Evolutionary conservation across 306 rosid species (phyloP), one percentile per base, ranked within the genome.

Genomic region (Malus fusca): DNA sequence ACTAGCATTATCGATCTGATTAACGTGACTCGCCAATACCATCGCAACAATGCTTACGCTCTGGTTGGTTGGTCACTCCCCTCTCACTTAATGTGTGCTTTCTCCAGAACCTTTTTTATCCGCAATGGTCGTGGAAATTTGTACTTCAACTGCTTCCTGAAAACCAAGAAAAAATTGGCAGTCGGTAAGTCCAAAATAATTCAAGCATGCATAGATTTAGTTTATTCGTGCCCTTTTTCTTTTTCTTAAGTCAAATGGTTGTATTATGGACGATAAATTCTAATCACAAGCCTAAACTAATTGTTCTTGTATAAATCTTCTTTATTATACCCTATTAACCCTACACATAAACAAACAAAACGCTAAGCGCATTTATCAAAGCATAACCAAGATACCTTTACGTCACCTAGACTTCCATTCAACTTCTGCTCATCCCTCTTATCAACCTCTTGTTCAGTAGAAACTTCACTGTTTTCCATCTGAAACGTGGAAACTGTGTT

Each of bases 91-190:
- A 68, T 77, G 66, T 23, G 83, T 9, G 30, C 81, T 88, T 83
- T 94, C 96, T 64, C 58, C 88, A 8, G 89, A 81, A 76, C 58
- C 52, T 51, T 80, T 82, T 61, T 63, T 84, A 63, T 86, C 90
- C 56, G 80, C 53, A 44, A 86, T 43, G 33, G 82, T 78, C 2
- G 80, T 40, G 70, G 84, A 70, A 74, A 85, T 73, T 65, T 81
- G 76, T 78, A 78, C 80, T 65, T 91, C 91, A 66, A 76, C 83
- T 25, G 87, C 75, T 71, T 83, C 96, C 97, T 94, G 96, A 55
- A 81, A 82, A 84, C 63, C 79, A 79, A 25, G 61, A 55, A 67
- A 48, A 52, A 75, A 26, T 65, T 68, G 55, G 72, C 77, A 77
- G 7, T 66, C 14, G 37, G 31, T 66, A 18, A 55, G 53, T 58